Conservation (phyloP, 192 early-diverging fungal species). For the Dispira simplex region DNA sequence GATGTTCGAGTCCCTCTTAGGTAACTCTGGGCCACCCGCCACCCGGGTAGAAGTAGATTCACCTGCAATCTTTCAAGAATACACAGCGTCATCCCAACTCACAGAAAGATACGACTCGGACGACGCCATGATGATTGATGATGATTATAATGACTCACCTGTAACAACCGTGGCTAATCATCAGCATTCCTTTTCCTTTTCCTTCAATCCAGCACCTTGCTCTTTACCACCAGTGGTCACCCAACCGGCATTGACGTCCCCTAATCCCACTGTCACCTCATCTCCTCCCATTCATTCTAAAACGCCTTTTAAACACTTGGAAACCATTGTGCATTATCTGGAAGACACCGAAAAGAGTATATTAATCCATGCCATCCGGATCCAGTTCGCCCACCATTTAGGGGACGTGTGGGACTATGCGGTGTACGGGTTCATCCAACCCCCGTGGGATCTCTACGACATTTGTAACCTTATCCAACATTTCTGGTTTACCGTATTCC, state of each 20-base stretch:
- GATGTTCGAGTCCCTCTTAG: not conserved
- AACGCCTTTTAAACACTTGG: not conserved
- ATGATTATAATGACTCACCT: not conserved
- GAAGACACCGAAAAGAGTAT: not conserved
- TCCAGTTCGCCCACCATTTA: not conserved
- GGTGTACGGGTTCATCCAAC: not conserved
- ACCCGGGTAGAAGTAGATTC: not conserved
- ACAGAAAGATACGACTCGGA: not conserved
- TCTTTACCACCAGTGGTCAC: not conserved
- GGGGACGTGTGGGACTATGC: not conserved
- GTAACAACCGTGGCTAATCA: not conserved
- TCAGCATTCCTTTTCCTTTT: not conserved
- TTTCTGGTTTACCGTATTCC: not conserved
- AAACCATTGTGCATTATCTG: not conserved
- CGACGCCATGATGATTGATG: constrained; percentile 3
- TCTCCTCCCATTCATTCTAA: not conserved
- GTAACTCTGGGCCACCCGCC: not conserved
- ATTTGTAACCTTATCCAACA: not conserved
- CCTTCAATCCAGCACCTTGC: not conserved
- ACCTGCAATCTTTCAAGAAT: not conserved
- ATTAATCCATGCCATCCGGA: not conserved
- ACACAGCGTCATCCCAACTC: not conserved
- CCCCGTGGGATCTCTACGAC: not conserved
- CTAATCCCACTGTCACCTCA: not conserved
- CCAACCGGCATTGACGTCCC: not conserved